Evolutionary conservation across 129 eudicot genomes (phyloP), one percentile per base, ranked within the genome.

Genomic region (Flaveria brownii): DNA sequence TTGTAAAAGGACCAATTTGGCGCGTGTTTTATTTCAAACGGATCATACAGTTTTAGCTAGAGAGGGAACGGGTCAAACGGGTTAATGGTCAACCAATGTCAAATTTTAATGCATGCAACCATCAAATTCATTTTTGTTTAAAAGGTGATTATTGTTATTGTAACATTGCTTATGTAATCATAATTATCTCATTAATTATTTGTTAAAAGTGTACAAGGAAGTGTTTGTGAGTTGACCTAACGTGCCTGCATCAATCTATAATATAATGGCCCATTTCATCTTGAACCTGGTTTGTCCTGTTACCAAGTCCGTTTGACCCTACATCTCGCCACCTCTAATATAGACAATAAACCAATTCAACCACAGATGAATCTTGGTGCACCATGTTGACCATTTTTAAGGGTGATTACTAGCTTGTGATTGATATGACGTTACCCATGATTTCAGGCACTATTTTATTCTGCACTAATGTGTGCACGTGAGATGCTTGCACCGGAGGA

Each of bases 401-500:
- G 23, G 60, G 23, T 54, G 9, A 54, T 17, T 54, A n/a, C 12
- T 54, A 54, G 3, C 11, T 23, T 39, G 6, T 75, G 59, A 30
- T 45, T 68, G 12, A 26, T 80, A 57, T 74, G 57, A 77, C 77
- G 33, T 42, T 2, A 62, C 57, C 15, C 77, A 33, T 84, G 56
- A 45, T 68, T 74, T 60, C 90, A 90, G 93, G 84, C 93, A 1
- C 75, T 90, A 57, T 90, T 88, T 77, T 88, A 88, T 72, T 90
- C 93, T 0, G 91, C 93, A 2, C 66, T 90, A 61, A 84, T 80
- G 36, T 86, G 93, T 73, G 87, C 96, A 30, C 91, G 93, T 0
- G 91, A 90, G 59, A 88, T 90, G 96, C 96, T 90, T 52, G 81
- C 85, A 3, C 86, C 82, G 16, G 92, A 84, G 71, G 93, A 90